Percentiles rank a stretch among this genome's conserved stretches.
These are phyloP conservation scores for Vitis vinifera DNA, from an alignment of 164 flowering plant genomes.

Conservation along the genomic window DNA sequence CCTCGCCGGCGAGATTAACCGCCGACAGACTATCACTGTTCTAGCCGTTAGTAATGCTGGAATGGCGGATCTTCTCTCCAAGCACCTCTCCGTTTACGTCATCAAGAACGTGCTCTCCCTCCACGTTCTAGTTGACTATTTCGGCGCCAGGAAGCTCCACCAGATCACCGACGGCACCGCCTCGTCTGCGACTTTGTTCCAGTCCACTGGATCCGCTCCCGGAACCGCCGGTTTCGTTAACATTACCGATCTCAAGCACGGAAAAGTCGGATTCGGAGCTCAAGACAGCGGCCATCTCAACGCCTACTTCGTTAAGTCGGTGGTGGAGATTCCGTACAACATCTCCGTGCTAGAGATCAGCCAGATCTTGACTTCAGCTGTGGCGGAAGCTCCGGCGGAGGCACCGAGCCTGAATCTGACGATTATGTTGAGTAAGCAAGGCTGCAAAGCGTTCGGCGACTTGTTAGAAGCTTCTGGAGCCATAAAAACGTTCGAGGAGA, in stretches of 20 bases:
- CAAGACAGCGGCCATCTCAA: slow-evolving; percentile 41
- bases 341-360: slow-evolving; percentile 82
- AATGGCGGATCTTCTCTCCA: slow-evolving; percentile 58
- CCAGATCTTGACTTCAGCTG: slow-evolving; percentile 47
- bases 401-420: slow-evolving; percentile 61
- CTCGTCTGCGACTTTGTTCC: slow-evolving; percentile 61
- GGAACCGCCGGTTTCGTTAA: slow-evolving; percentile 75
- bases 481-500: slow-evolving; percentile 32
- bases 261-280: slow-evolving; percentile 73
- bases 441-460: slow-evolving; percentile 73
- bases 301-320: slow-evolving; percentile 62
- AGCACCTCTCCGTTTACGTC: slow-evolving; percentile 51
- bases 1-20: slow-evolving; percentile 80
- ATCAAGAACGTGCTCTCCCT: slow-evolving; percentile 71
- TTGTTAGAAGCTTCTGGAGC: slow-evolving; percentile 44
- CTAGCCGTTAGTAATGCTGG: slow-evolving; percentile 72
- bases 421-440: slow-evolving; percentile 48
- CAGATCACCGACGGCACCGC: slow-evolving; percentile 67
- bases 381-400: slow-evolving; percentile 83
- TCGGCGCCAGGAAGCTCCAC: slow-evolving; percentile 82
- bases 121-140: slow-evolving; percentile 78
- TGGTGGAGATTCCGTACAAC: slow-evolving; percentile 70
- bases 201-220: slow-evolving; percentile 70
- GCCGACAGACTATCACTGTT: slow-evolving; percentile 77
- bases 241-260: slow-evolving; percentile 71